phyloP scores from a whole-genome alignment of 1,284 basidiomycete genomes.

The Athelia psychrophila region DNA sequence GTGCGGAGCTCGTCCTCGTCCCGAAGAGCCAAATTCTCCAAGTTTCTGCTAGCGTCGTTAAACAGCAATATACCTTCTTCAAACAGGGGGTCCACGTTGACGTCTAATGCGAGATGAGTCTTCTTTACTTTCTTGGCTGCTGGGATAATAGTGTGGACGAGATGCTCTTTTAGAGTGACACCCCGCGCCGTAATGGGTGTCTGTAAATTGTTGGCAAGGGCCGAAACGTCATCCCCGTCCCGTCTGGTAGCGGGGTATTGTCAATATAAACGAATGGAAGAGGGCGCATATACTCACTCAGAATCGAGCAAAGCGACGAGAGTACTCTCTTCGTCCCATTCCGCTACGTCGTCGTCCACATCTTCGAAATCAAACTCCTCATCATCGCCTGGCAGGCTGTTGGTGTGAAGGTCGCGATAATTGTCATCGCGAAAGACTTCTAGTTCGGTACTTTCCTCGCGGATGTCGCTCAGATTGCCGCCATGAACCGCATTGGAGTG shows the following conservation, averaged over 20 bases:
- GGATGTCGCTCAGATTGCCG: neutral
- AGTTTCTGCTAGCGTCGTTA: constrained; percentile 50
- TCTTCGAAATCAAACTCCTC: constrained; percentile 16
- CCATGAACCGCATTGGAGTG: too few relatives aligned
- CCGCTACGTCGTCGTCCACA: constrained; percentile 30
- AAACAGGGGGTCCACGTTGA: constrained; percentile 45
- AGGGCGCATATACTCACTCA: constrained; percentile 26
- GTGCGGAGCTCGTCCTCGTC: constrained; percentile 41
- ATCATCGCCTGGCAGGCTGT: neutral
- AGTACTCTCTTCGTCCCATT: constrained; percentile 56
- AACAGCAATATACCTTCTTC: constrained; percentile 46
- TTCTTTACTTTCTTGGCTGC: constrained; percentile 47
- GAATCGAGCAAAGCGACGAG: constrained; percentile 52
- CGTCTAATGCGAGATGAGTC: constrained; percentile 38
- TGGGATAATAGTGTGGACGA: constrained; percentile 50
- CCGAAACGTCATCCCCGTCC: constrained; percentile 34
- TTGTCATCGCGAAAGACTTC: neutral
- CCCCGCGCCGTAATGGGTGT: constrained; percentile 42
- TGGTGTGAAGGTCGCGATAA: neutral
- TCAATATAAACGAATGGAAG: neutral
- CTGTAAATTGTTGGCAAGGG: constrained; percentile 46
- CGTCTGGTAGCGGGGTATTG: constrained; percentile 7
- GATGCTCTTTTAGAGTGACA: constrained; percentile 41
- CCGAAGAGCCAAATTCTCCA: constrained; percentile 39
- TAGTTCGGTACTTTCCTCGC: neutral